Evolutionary conservation across 441 rosid species (phyloP).

Genomic region (Erodium texanum): DNA sequence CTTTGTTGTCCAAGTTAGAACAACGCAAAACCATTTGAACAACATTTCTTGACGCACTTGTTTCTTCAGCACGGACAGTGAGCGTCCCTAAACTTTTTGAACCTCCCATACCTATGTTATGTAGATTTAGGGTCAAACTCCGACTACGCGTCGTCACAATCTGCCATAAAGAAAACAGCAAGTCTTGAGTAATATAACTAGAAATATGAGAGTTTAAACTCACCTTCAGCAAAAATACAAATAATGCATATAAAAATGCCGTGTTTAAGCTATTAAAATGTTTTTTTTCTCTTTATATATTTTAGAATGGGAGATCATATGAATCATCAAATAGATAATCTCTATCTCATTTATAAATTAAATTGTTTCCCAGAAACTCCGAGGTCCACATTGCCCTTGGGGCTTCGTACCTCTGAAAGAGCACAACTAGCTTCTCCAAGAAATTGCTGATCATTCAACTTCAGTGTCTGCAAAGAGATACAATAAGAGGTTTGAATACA

Average conservation of each 20-base stretch:
- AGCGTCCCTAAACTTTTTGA: conserved; percentile 44
- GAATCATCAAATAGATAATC: not conserved
- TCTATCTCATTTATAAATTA: not conserved
- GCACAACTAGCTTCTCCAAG: conserved; percentile 76
- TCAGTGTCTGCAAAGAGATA: conserved; percentile 41
- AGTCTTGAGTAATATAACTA: not conserved
- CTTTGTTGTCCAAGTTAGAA: conserved; percentile 54
- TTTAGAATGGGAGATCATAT: not conserved
- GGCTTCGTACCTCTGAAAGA: conserved; percentile 50
- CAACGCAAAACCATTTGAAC: conserved; percentile 46
- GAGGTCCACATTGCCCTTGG: not conserved
- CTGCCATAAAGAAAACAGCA: conserved; percentile 24
- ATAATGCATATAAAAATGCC: not conserved
- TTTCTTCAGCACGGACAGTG: conserved; percentile 64
- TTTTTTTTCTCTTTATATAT: not conserved
- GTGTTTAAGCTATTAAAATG: not conserved
- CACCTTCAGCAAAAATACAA: not conserved
- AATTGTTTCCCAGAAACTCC: not conserved
- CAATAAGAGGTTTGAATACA: conserved; percentile 4
- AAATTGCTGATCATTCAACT: conserved; percentile 62
- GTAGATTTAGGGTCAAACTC: conserved; percentile 42
- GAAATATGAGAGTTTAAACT: not conserved
- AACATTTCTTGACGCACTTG: conserved; percentile 41
- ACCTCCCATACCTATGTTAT: conserved; percentile 26
- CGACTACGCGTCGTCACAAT: conserved; percentile 47